A percentile compares a stretch with the other conserved stretches of the same genome.
Conservation (phyloP, 768 basidiomycete genomes). For the Leccinum longicurvipes region DNA sequence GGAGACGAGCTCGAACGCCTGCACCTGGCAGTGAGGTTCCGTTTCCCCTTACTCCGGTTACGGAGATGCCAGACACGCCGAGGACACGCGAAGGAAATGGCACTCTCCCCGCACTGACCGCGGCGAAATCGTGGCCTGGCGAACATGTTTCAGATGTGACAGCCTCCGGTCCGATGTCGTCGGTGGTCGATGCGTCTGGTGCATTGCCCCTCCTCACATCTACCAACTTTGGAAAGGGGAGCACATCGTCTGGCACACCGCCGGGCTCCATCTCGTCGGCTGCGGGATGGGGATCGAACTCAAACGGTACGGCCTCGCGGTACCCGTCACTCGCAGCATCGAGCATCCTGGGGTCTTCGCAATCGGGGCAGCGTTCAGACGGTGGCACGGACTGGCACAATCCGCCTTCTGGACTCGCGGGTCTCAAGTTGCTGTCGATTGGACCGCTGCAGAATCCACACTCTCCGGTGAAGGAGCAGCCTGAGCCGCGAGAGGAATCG, state of each 20-base stretch:
- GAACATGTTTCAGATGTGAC: constrained; percentile 8
- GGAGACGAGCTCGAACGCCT: background rate
- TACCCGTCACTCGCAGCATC: constrained; percentile 29
- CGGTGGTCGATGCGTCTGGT: background rate
- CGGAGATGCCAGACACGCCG: constrained; percentile 14
- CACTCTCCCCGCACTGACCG: constrained; percentile 1
- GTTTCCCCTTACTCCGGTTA: constrained; percentile 21
- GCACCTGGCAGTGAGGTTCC: background rate
- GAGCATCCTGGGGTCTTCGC: constrained; percentile 10
- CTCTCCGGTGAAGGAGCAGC: constrained; percentile 14
- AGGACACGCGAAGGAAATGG: background rate
- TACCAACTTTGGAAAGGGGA: constrained; percentile 23
- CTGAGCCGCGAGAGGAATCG: background rate
- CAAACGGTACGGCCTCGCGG: constrained; percentile 20
- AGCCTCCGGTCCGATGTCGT: constrained; percentile 5
- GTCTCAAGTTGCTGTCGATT: constrained; percentile 12
- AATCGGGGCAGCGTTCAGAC: constrained; percentile 10
- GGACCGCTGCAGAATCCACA: constrained; percentile 21
- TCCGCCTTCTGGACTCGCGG: constrained; percentile 23
- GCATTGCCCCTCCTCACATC: constrained; percentile 26
- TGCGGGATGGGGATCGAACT: constrained; percentile 9
- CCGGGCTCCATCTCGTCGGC: constrained; percentile 17
- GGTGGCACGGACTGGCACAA: constrained; percentile 23
- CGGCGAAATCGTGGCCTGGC: constrained; percentile 8
- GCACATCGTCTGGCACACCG: constrained; percentile 11